These are phyloP conservation scores for Fraxinus latifolia DNA, from an alignment of 305 asterid species.

Conservation along the genomic window DNA sequence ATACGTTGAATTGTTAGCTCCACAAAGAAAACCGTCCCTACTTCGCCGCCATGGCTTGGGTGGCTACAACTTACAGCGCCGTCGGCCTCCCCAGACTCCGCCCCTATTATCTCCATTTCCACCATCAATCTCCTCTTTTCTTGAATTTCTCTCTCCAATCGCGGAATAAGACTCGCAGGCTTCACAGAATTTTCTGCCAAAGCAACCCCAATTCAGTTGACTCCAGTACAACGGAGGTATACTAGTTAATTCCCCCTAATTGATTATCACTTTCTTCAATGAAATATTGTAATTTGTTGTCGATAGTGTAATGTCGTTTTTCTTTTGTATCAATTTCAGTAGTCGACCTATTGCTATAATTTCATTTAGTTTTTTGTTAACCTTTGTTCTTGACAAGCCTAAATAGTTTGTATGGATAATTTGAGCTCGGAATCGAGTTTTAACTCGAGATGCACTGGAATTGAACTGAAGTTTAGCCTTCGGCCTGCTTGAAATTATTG, in stretches of 20 bases:
- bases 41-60: slow-evolving; percentile 52
- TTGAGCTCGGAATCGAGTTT: not conserved
- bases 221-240: slow-evolving; percentile 37
- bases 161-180: slow-evolving; percentile 24
- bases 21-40: slow-evolving; percentile 19
- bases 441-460: not conserved
- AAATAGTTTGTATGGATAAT: not conserved
- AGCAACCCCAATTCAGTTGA: slow-evolving; percentile 37
- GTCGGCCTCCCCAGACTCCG: slow-evolving; percentile 38
- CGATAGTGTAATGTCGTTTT: not conserved
- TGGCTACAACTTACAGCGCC: slow-evolving; percentile 56
- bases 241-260: not conserved
- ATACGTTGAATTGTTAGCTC: slow-evolving; percentile 19
- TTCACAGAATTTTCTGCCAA: slow-evolving; percentile 38
- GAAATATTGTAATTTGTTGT: not conserved
- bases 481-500: not conserved
- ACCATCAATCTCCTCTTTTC: slow-evolving; percentile 24
- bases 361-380: not conserved
- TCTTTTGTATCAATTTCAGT: not conserved
- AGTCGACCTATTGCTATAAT: not conserved
- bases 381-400: not conserved
- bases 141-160: slow-evolving; percentile 34
- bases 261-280: not conserved
- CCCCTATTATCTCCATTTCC: slow-evolving; percentile 25
- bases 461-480: not conserved